Base-by-base conservation (phyloP, 2,329 filamentous ascomycete species). In the Fusarium multiceps region DNA sequence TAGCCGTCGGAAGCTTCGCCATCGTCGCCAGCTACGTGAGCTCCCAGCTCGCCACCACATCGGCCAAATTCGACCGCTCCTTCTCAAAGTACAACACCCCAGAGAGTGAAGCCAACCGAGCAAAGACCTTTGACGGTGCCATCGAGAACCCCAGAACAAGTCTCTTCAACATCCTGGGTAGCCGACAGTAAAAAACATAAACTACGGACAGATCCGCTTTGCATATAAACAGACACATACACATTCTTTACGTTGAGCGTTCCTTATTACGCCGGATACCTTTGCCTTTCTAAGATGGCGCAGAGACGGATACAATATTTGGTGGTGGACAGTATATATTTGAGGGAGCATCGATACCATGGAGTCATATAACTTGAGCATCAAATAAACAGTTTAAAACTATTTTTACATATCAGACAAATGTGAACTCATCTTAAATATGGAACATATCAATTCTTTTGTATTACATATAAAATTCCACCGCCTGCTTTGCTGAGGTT, bases 1-100 rank as follows among this genome's bases (percentile, higher is more conserved):
- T 72, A 45, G 70, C 59, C 28, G 69, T 65, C 21, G 66, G 69
- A 40, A 70, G 66, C 58, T 68, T 73, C 57, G 67, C 72, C 20
- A 69, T 72, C 18, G 65, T 81, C 27, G 78, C 60, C n/a, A 60
- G 70, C 62, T 81, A 79, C 63, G 75, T 82, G 54, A 69, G 69
- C 54, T 69, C 62, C 16, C 80, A 81, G 49, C 76, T 82, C 45
- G 55, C 64, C 42, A 72, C 58, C 30, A 76, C 79, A 56, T 80
- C 80, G 7, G 67, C 69, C 30, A 77, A 74, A 7, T 78, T 82
- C 72, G 80, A 82, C 64, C 76, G 76, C 42, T 80, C 76, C 65
- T 82, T 82, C 63, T 58, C 77, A 37, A 76, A 78, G 59, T 82
- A 82, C 75, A 76, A 80, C 71, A 80, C 76, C 10, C 67, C 78